Evolutionary conservation across 768 basidiomycete species (phyloP), one percentile per base, ranked within the genome.

Genomic region (Saitozyma sp.): DNA sequence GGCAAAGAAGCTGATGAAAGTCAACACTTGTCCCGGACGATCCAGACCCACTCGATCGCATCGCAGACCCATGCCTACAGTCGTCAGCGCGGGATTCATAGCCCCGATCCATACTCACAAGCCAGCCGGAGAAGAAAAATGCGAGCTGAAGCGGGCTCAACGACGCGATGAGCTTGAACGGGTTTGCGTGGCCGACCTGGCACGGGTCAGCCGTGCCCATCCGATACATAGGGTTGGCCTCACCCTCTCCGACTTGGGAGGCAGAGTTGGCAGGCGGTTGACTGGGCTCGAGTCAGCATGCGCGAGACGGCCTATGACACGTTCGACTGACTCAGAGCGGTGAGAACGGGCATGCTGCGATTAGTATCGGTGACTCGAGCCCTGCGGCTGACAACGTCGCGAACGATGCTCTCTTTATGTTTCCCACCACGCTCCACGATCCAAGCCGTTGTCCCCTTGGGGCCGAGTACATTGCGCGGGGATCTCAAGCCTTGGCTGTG

Each of bases 61-160:
- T 65, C 64, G 59, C 53, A 56, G 13, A 65, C 64, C 64, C 64
- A 65, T 3, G 64, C 64, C 57, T 62, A 16, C 40, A 11, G 9
- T 7, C 38, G n/a, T 43, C n/a, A 45, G 17, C 29, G 37, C 11
- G 37, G 50, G 13, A 11, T 29, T 13, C 10, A 14, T 1, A 55
- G 29, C 46, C 40, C 29, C 29, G 29, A 29, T 2, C 5, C 29
- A 29, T 29, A 29, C 29, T 29, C 29, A 51, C 48, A 19, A 60
- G 56, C 64, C 64, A 65, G 16, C 64, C 64, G 8, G 59, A 50
- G 54, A 65, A 61, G 57, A 65, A 65, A 38, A 65, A 65, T 0
- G 16, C 54, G 13, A 50, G 53, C 19, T 61, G 59, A 8, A 65
- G 51, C 16, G 49, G 56, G 17, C 59, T 65, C 11, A 65, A 41